Evolutionary conservation across 805 yeast species (phyloP), one percentile per base, ranked within the genome.

Genomic region (Yarrowia sp.): DNA sequence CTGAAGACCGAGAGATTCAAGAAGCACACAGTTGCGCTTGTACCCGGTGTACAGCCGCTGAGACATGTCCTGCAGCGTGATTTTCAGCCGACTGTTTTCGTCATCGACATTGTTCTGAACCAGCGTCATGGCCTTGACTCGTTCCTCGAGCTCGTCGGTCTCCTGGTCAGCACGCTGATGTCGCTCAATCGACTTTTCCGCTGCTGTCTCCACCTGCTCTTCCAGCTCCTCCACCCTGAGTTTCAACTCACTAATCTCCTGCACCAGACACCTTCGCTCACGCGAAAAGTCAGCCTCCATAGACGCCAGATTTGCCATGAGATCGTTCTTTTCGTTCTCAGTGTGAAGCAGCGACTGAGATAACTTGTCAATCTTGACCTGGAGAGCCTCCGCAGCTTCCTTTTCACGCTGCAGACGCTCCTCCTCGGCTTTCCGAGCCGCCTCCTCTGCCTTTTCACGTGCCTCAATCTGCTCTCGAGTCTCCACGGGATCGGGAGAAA

Each of bases 1-100:
- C 48, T 78, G 76, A 14, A 83, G 78, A 0, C 98, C 97, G 80
- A 92, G 85, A 3, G 87, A 81, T 71, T 89, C 96, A 33, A 90
- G 76, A 3, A 88, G 76, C 54, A 82, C 77, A 66, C 92, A 86
- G 48, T 81, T 79, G 12, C 76, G 71, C 43, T 67, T 63, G 52
- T 74, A 71, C 14, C 70, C 68, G 5, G 76, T 72, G 61, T 71
- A 75, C 28, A 79, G 70, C 30, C 78, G 70, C 40, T 77, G 79
- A 58, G 82, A 78, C 64, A 85, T 67, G 51, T 79, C 83, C 51
- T 78, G 76, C 16, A 83, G 24, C 0, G 44, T 38, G 35, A 54
- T 38, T 11, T 54, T 54, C 71, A 66, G 30, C 14, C 63, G 49
- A 10, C 32, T 58, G 51, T 40, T 66, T 36, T 69, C 70, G 26